phyloP scores from a whole-genome alignment of 352 stramenopile genomes.

The Globisporangium megalacanthum region DNA sequence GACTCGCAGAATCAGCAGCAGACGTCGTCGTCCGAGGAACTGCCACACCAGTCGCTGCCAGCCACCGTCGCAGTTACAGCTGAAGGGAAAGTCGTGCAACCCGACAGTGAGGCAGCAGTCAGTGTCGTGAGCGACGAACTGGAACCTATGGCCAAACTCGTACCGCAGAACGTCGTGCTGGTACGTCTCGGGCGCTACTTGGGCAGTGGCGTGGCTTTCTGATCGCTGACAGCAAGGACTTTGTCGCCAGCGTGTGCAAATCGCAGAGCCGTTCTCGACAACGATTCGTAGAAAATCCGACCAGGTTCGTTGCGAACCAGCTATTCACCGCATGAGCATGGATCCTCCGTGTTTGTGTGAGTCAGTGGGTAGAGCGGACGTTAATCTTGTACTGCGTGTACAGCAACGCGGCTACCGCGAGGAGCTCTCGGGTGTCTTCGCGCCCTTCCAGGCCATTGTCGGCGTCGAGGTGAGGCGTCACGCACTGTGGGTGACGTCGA shows the following conservation, averaged over 20 bases:
- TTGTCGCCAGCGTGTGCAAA: slow-evolving; percentile 22
- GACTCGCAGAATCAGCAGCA: not conserved
- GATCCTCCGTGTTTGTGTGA: not conserved
- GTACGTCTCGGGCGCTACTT: not conserved
- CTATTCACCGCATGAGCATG: too few relatives aligned
- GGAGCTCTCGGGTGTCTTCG: slow-evolving; percentile 45
- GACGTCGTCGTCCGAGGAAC: not conserved
- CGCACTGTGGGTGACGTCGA: not conserved
- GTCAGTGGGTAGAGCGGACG: not conserved
- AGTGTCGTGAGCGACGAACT: not conserved
- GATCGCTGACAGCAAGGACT: too few relatives aligned
- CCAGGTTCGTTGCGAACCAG: slow-evolving; percentile 1
- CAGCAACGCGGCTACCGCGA: slow-evolving; percentile 30
- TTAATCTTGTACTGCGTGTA: not conserved
- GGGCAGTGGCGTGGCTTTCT: too few relatives aligned
- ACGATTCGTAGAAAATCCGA: not conserved
- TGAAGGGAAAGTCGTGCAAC: not conserved
- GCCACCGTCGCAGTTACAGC: not conserved
- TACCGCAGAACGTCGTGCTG: not conserved
- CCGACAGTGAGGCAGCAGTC: not conserved
- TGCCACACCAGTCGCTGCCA: not conserved
- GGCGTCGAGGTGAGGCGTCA: slow-evolving; percentile 28
- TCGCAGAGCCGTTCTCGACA: slow-evolving; percentile 25
- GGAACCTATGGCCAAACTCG: not conserved
- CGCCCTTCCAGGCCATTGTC: slow-evolving; percentile 30